Evolutionary conservation across 2,329 filamentous ascomycete species (phyloP), one percentile per base, ranked within the genome.

Genomic region (Cordyceps cateniannulata): DNA sequence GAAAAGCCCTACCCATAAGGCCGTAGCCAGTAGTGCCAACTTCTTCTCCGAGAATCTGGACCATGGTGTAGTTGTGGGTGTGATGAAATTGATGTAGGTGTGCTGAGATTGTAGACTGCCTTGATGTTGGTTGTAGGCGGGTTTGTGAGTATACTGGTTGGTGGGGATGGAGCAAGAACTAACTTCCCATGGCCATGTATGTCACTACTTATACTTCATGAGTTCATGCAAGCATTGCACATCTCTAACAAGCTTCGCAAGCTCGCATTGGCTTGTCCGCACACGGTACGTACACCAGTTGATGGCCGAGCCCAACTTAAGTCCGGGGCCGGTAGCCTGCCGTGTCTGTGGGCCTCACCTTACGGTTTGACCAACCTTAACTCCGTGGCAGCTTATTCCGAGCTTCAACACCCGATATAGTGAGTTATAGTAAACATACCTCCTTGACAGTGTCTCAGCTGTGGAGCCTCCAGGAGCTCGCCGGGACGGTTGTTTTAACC

Each of bases 11-110:
- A 80, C 79, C 76, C 81, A 85, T 82, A 44, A 84, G 75, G 64
- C 82, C 82, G 66, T 77, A 82, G 69, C 82, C 83, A 50, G 79
- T 79, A 35, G 72, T 67, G 59, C 80, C 80, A 54, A 84, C 72
- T 66, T 75, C 67, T 63, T 77, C 78, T 65, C 75, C 76, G 25
- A 76, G 68, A 61, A 79, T 68, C 25, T 70, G 66, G 54, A 65
- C 64, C 72, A 74, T 75, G n/a, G 12, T 47, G 32, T 44, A 27
- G 10, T 7, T 16, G 47, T 42, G 42, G 27, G 24, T 38, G 10
- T 12, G 24, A 16, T 42, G 2, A 47, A 27, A 22, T 16, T 20
- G 9, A 3, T 35, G 42, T n/a, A 3, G 14, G 20, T 38, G 12
- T 32, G 35, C 20, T 24, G 6, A 25, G 25, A n/a, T n/a, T 47